phyloP scores from a whole-genome alignment of 1,139 yeast genomes.

The Scheffersomyces lignicola region DNA sequence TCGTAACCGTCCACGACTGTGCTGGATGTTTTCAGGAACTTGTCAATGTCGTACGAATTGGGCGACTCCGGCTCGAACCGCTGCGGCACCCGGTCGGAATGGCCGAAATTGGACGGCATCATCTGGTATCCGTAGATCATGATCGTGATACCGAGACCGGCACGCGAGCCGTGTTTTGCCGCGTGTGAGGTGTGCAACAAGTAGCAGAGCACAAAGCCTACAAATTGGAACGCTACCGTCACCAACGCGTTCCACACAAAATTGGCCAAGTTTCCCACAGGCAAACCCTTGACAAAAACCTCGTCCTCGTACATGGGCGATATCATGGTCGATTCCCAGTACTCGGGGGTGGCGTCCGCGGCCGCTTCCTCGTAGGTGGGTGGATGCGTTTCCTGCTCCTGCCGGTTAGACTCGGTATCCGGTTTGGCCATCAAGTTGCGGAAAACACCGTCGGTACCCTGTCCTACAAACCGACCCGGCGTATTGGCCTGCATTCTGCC shows the following conservation, averaged over 20 bases:
- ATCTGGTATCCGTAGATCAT: constrained; percentile 73
- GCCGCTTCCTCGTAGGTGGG: constrained; percentile 96
- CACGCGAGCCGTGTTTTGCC: constrained; percentile 92
- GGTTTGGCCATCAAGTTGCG: constrained; percentile 89
- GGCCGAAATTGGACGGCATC: constrained; percentile 60
- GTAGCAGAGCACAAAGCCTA: constrained; percentile 90
- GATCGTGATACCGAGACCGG: constrained; percentile 88
- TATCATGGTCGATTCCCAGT: constrained; percentile 90
- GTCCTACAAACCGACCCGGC: constrained; percentile 51
- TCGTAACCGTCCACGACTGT: constrained; percentile 51
- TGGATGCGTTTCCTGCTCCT: constrained; percentile 55
- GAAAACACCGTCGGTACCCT: constrained; percentile 87
- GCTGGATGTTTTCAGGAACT: constrained; percentile 30
- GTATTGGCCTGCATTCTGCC: constrained; percentile 47
- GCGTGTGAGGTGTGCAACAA: constrained; percentile 95
- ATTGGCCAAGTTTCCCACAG: constrained; percentile 90
- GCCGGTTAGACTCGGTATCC: constrained; percentile 47
- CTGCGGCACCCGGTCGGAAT: constrained; percentile 35
- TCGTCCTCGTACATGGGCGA: constrained; percentile 86
- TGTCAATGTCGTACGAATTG: constrained; percentile 50
- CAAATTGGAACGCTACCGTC: constrained; percentile 86
- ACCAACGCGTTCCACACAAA: constrained; percentile 89
- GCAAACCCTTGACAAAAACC: constrained; percentile 90
- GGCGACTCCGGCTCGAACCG: constrained; percentile 57
- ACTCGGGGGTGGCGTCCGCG: constrained; percentile 92